Evolutionary conservation across 2,329 filamentous ascomycete genomes (phyloP).

Genomic region (Parafenestella ontariensis): DNA sequence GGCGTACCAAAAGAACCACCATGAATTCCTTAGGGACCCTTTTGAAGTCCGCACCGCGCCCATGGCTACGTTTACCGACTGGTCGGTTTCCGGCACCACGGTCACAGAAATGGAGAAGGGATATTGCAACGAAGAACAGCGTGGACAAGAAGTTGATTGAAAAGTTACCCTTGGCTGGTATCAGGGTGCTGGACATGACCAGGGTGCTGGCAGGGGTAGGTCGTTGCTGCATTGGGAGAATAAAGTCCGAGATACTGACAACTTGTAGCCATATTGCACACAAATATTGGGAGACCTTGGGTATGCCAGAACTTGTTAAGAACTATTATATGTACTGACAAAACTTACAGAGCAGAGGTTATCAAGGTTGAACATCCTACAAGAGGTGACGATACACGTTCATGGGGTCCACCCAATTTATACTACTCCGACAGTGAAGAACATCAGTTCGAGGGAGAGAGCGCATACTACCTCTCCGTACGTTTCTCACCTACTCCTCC

Average conservation of each 20-base stretch:
- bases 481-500: not conserved
- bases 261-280: conserved; percentile 86
- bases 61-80: conserved; percentile 1
- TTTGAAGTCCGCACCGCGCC: conserved; percentile 6
- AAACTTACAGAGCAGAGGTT: conserved; percentile 75
- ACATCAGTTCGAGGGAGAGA: conserved; percentile 81
- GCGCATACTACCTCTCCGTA: conserved; percentile 92
- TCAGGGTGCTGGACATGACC: conserved; percentile 94
- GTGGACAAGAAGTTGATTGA: conserved; percentile 48
- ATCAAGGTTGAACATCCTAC: conserved; percentile 96
- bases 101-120: conserved; percentile 31
- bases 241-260: conserved; percentile 18
- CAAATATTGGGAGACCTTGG: conserved; percentile 95
- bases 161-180: conserved; percentile 77
- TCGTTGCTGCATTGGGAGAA: conserved; percentile 25
- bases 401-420: conserved; percentile 95
- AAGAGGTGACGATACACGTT: conserved; percentile 89
- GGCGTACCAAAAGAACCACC: conserved; percentile 5
- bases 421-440: conserved; percentile 68
- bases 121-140: conserved; percentile 50
- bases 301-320: conserved; percentile 57
- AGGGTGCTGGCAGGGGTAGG: conserved; percentile 89
- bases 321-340: conserved; percentile 10
- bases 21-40: conserved; percentile 24
- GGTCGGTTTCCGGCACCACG: conserved; percentile 5